phyloP scores from a whole-genome alignment of 2,329 filamentous ascomycete genomes.

The Trichothecium roseum region DNA sequence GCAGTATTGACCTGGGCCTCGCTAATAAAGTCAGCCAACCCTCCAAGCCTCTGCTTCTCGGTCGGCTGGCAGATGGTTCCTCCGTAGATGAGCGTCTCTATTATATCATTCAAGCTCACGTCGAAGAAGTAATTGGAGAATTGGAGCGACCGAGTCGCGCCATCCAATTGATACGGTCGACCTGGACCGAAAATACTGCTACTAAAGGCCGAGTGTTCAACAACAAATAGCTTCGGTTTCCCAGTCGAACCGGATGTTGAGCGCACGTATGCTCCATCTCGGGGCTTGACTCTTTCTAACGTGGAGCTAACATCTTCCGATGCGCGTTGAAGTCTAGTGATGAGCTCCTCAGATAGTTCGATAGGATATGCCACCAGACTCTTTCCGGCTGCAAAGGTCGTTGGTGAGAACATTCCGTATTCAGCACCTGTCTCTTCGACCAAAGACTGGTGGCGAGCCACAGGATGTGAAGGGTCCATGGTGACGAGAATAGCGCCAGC shows the following conservation, averaged over 20 bases:
- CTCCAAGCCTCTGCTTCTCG: constrained; percentile 15
- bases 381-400: constrained; percentile 11
- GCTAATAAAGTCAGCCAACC: not conserved
- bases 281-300: not conserved
- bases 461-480: not conserved
- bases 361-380: not conserved
- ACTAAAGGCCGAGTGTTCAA: constrained; percentile 39
- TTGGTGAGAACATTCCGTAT: constrained; percentile 2
- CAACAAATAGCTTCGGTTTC: constrained; percentile 15
- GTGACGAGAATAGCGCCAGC: constrained; percentile 6
- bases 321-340: not conserved
- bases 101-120: constrained; percentile 13
- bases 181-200: constrained; percentile 30
- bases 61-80: constrained; percentile 24
- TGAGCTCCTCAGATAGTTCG: not conserved
- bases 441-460: not conserved
- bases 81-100: constrained; percentile 11
- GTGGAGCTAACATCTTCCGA: too few species aligned
- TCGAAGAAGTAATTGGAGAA: constrained; percentile 21
- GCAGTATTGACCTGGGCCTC: not conserved
- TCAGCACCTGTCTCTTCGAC: constrained; percentile 7
- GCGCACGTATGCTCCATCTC: constrained; percentile 11
- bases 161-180: constrained; percentile 6
- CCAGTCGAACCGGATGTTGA: constrained; percentile 19
- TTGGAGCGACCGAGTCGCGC: constrained; percentile 16